A percentile compares a stretch with the other conserved stretches of the same genome.
Conservation (phyloP, 352 stramenopile species). For the Poterioochromonas sp. region DNA sequence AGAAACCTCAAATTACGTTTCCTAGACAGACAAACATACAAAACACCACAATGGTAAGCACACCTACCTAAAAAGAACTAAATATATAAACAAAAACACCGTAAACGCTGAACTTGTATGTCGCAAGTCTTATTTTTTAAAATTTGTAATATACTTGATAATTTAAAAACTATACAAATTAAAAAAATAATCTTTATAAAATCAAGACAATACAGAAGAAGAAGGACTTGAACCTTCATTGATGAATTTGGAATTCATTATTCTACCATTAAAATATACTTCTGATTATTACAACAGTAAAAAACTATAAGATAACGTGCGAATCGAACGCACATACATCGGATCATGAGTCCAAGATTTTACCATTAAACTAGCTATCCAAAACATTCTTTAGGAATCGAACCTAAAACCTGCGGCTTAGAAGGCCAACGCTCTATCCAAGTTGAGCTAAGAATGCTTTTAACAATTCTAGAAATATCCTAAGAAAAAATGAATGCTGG, state of each 20-base stretch:
- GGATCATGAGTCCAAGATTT: slow-evolving; percentile 30
- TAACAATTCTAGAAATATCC: slow-evolving; percentile 32
- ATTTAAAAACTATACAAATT: slow-evolving; percentile 33
- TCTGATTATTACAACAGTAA: slow-evolving; percentile 31
- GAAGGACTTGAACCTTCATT: slow-evolving; percentile 8
- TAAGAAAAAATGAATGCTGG: slow-evolving; percentile 31
- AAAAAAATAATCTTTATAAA: slow-evolving; percentile 33
- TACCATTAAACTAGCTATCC: slow-evolving; percentile 31
- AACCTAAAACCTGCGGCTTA: slow-evolving; percentile 30
- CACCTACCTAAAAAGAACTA: slow-evolving; percentile 31
- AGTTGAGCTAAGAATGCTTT: slow-evolving; percentile 31
- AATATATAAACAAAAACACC: slow-evolving; percentile 32
- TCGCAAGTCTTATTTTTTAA: slow-evolving; percentile 32
- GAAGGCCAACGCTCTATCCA: slow-evolving; percentile 29
- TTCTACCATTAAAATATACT: slow-evolving; percentile 28
- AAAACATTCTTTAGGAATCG: slow-evolving; percentile 31
- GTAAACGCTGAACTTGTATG: slow-evolving; percentile 30
- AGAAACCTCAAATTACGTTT: slow-evolving; percentile 31
- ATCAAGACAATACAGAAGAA: slow-evolving; percentile 13
- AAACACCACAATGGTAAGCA: slow-evolving; percentile 30
- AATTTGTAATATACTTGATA: slow-evolving; percentile 32
- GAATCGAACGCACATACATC: slow-evolving; percentile 30
- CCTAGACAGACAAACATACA: slow-evolving; percentile 30
- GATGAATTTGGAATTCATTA: slow-evolving; percentile 12
- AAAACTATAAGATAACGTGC: slow-evolving; percentile 31